Conservation (phyloP, 192 early-diverging fungal genomes). For the Spizellomyces sp. region DNA sequence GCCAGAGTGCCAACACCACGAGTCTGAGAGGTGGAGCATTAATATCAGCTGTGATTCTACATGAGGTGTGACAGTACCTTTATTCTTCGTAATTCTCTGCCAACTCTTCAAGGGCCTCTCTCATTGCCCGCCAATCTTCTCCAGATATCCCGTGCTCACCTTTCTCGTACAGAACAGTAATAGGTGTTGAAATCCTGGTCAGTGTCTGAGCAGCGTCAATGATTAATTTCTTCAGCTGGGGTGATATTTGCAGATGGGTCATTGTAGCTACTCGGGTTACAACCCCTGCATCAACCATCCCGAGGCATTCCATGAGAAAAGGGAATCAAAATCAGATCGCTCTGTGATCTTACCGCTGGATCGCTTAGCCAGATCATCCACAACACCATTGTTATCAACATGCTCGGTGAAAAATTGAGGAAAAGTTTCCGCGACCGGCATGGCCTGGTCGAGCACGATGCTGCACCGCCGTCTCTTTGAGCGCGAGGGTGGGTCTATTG, state of each 20-base stretch:
- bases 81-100: conserved; percentile 24
- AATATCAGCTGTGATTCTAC: too few relatives aligned
- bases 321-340: neutral
- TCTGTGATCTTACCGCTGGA: neutral
- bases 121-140: conserved; percentile 14
- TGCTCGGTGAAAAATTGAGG: conserved; percentile 23
- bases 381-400: conserved; percentile 19
- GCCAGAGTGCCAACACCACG: too few relatives aligned
- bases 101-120: conserved; percentile 15
- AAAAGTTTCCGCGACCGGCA: conserved; percentile 28
- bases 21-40: too few relatives aligned
- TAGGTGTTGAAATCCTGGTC: neutral
- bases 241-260: conserved; percentile 10
- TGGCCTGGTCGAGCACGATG: neutral
- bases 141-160: conserved; percentile 17
- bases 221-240: neutral
- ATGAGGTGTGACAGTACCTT: neutral
- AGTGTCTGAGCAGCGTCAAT: neutral
- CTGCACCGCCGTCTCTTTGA: too few relatives aligned
- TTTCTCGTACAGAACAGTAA: conserved; percentile 20
- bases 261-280: conserved; percentile 4
- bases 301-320: neutral
- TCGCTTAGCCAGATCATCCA: neutral
- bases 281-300: neutral
- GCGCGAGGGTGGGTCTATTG: too few relatives aligned